Base-by-base conservation (phyloP, 306 rosid genomes). In the Cucurbita maxima region DNA sequence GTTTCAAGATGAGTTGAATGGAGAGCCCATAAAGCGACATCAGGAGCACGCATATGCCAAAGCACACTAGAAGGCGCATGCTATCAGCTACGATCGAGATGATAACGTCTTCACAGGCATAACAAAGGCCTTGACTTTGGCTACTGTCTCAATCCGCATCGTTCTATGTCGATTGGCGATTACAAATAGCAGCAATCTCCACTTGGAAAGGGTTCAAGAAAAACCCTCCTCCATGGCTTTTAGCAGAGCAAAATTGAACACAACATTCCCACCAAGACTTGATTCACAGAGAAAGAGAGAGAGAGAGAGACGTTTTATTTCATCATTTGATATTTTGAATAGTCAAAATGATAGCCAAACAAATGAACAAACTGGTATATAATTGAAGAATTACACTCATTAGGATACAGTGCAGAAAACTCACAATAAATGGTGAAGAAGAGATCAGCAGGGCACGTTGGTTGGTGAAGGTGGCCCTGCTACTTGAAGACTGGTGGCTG, bases 381-480 rank as follows among this genome's bases (percentile, higher is more conserved):
- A 25, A 69, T 67, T 50, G 74, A 30, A 69, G 74, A 69, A 22
- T 48, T 69, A 69, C 58, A 69, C 74, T 14, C 74, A 7, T 14
- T 69, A 69, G 80, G 51, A 77, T 69, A 69, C 74, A 69, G 38
- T 25, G 22, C 20, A 69, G 34, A 69, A 52, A 71, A n/a, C 62
- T 47, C 44, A 59, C 79, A 38, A 73, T 82, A 72, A 16, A 30
- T 22, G 72, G 60, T 57, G 4, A 78, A 63, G 53, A 72, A 58
- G 40, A 71, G 34, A 83, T 86, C 82, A 90, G 57, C 95, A 79
- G 55, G 76, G 83, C 72, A 88, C 92, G 80, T 84, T 86, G 1
- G 96, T 77, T 4, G 96, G 70, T 0, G 86, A 76, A 38, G 96
- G 80, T 71, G 81, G 87, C 70, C 82, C 87, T 11, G 87, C 81